Percentiles rank a stretch among this genome's conserved stretches.
Evolutionary conservation across 768 basidiomycete species (phyloP).

Genomic region (Calocybe cyanea): DNA sequence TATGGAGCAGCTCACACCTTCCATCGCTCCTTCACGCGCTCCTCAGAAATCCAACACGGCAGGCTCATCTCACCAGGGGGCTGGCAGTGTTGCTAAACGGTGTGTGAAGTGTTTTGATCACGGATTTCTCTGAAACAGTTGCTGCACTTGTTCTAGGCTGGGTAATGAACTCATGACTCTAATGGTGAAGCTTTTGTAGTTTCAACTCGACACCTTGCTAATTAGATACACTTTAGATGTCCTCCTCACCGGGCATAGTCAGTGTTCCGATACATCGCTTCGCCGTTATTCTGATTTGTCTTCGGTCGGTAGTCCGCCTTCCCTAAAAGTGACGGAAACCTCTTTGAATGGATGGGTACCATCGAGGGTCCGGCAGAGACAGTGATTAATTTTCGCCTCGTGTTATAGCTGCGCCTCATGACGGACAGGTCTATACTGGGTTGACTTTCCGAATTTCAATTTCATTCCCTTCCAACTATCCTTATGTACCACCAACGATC

Average conservation of each 20-base stretch:
- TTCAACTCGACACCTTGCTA: not conserved
- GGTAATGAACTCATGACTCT: constrained; percentile 85
- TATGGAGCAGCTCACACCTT: constrained; percentile 74
- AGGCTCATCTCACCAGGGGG: constrained; percentile 50
- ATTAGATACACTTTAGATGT: constrained; percentile 53
- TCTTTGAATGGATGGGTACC: constrained; percentile 89
- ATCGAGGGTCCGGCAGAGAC: constrained; percentile 81
- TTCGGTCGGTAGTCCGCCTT: constrained; percentile 69
- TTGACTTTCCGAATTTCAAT: constrained; percentile 82
- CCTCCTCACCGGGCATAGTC: constrained; percentile 84
- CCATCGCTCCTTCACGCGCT: constrained; percentile 56
- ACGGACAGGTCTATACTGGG: constrained; percentile 68
- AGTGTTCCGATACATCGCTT: constrained; percentile 23
- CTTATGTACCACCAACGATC: constrained; percentile 80
- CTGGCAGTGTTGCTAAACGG: constrained; percentile 86
- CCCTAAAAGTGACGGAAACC: constrained; percentile 80
- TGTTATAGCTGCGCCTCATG: not conserved
- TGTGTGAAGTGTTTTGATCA: constrained; percentile 25
- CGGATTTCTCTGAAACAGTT: constrained; percentile 9
- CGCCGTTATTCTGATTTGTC: not conserved
- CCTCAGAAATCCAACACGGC: constrained; percentile 55
- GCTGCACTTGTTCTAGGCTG: constrained; percentile 41
- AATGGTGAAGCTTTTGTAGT: constrained; percentile 54
- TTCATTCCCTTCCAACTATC: constrained; percentile 83
- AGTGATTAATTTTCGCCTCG: constrained; percentile 28